Base-by-base conservation (phyloP, 2,329 filamentous ascomycete genomes). In the Cladorrhinum sp. region DNA sequence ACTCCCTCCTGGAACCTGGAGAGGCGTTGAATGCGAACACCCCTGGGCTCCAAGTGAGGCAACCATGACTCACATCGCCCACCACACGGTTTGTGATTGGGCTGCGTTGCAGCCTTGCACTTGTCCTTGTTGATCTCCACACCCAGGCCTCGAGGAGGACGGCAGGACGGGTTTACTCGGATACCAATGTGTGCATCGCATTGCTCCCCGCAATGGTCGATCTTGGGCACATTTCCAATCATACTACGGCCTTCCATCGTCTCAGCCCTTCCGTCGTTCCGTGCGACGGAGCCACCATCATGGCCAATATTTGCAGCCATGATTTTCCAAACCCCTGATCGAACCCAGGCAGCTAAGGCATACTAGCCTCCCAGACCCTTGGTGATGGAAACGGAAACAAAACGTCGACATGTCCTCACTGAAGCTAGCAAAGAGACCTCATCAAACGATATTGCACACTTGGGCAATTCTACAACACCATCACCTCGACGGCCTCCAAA, bases 371-470 rank as follows among this genome's bases (percentile, higher is more conserved):
- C 33, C 7, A 36, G 12, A 2, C 9, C 14, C 9, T 42, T 55
- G 33, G 36, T 24, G 33, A 36, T 16, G 33, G 9, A 16, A 16
- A 36, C 12, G 3, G 12, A 16, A 46, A 49, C 23, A 57, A 16
- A 46, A 49, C 23, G 49, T 20, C 53, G 20, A 46, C n/a, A 57
- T 49, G 54, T 57, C 54, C 54, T 57, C 54, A 46, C 42, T 46
- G 42, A 10, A 42, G 36, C 36, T 42, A 42, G 36, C 16, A n/a
- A 14, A 8, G 36, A 12, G 36, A 42, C 3, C 4, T 42, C 18
- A 12, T 55, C 21, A 24, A 36, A 28, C 6, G 36, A 57, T 18
- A 46, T 24, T 49, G 54, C 54, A 48, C 54, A 49, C 24, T 33
- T 57, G 54, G 28, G 39, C 54, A 57, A 28, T 7, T 12, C 20